A percentile compares a stretch with the other conserved stretches of the same genome.
phyloP scores from a whole-genome alignment of 169 alveolate genomes.

The Babesia bigemina region DNA sequence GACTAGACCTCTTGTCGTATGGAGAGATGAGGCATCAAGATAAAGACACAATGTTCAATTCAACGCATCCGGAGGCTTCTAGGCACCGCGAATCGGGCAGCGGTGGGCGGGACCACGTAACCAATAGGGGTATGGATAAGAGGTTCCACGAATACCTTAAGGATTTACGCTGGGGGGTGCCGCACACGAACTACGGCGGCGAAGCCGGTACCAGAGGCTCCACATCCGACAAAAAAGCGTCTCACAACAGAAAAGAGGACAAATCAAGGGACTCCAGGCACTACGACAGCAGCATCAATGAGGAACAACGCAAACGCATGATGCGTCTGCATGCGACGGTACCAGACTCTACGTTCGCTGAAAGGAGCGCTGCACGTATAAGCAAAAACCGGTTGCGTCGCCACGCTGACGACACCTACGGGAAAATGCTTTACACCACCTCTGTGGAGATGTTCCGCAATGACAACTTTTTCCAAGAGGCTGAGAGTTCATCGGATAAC shows the following conservation, averaged over 20 bases:
- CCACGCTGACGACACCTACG: neutral
- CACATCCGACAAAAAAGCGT: neutral
- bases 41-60: neutral
- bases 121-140: neutral
- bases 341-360: conserved; percentile 3
- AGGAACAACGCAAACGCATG: conserved; percentile 22
- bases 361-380: neutral
- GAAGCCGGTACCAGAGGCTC: neutral
- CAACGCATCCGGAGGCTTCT: neutral
- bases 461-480: neutral
- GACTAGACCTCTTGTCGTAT: too few species aligned
- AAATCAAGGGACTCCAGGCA: neutral
- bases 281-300: neutral
- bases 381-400: neutral
- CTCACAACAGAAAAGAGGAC: neutral
- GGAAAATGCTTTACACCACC: neutral
- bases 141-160: conserved; percentile 36
- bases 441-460: conserved; percentile 1
- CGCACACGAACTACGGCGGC: neutral
- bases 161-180: conserved; percentile 29
- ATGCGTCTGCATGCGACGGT: conserved; percentile 18
- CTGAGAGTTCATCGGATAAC: neutral
- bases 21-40: neutral
- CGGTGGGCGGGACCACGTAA: neutral
- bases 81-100: neutral